phyloP scores from a whole-genome alignment of 352 stramenopile genomes.

The Pythium grandisporangium region DNA sequence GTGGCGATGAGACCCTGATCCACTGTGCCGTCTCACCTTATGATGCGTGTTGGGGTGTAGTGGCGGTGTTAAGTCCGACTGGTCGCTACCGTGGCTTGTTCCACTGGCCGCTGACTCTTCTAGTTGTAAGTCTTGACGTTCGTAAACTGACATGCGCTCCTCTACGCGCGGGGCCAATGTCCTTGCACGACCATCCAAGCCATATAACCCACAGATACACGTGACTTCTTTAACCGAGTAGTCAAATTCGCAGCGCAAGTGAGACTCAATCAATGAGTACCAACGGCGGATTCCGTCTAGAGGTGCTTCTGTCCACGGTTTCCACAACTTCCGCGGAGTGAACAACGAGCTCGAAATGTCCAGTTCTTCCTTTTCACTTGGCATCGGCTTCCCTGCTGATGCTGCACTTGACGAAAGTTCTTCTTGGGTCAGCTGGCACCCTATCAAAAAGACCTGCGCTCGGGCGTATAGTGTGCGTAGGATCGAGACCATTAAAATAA shows the following conservation, averaged over 20 bases:
- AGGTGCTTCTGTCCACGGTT: conserved; percentile 42
- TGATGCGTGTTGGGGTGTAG: too few relatives aligned
- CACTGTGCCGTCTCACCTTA: too few relatives aligned
- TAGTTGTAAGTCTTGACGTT: too few relatives aligned
- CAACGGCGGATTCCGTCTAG: conserved; percentile 64
- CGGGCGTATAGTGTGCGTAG: conserved; percentile 63
- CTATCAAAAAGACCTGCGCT: conserved; percentile 47
- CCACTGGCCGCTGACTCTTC: too few relatives aligned
- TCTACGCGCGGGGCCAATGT: conserved; percentile 6
- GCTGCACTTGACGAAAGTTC: too few relatives aligned
- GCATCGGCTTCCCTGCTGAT: too few relatives aligned
- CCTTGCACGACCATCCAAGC: conserved; percentile 27
- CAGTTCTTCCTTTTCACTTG: conserved; percentile 23
- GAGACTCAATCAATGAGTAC: conserved; percentile 78
- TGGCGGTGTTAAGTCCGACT: too few relatives aligned
- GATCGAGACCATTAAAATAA: conserved; percentile 77
- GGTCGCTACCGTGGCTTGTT: too few relatives aligned
- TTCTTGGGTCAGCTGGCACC: conserved; percentile 9
- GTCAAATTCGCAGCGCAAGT: conserved; percentile 71
- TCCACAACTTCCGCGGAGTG: conserved; percentile 71
- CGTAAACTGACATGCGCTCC: conserved; percentile 7
- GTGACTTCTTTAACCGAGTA: conserved; percentile 64
- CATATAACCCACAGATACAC: conserved; percentile 68
- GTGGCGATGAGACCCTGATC: too few relatives aligned
- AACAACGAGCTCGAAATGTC: conserved; percentile 75